Conservation (phyloP, 495 filamentous ascomycete species). For the Staphylotrichum tortipilum region DNA sequence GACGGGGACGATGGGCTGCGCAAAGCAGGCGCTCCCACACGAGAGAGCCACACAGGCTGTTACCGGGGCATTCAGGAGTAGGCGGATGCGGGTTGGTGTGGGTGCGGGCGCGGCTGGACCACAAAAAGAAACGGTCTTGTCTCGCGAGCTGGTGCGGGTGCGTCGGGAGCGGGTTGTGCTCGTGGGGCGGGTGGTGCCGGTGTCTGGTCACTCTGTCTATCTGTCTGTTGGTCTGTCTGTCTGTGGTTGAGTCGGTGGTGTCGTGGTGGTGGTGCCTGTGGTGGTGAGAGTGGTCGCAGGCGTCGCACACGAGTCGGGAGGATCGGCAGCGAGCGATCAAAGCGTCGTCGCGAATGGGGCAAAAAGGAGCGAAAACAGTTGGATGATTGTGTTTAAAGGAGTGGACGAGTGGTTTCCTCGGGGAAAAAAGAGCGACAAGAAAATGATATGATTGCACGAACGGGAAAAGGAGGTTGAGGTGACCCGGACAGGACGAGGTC, state of each 20-base stretch:
- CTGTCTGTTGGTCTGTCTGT: too few relatives aligned
- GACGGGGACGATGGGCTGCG: slow-evolving; percentile 2
- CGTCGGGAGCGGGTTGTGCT: too few relatives aligned
- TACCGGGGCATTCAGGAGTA: slow-evolving; percentile 32
- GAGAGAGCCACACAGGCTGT: slow-evolving; percentile 23
- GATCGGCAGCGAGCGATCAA: slow-evolving; percentile 11
- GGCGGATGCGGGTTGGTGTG: not conserved
- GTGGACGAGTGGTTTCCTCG: slow-evolving; percentile 26
- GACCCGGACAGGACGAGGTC: slow-evolving; percentile 14
- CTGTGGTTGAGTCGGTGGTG: not conserved
- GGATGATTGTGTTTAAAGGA: slow-evolving; percentile 17
- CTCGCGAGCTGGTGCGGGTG: too few relatives aligned
- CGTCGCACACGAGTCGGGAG: slow-evolving; percentile 1
- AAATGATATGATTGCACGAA: slow-evolving; percentile 22
- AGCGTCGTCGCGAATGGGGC: slow-evolving; percentile 1
- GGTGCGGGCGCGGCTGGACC: too few relatives aligned
- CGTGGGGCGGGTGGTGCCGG: too few relatives aligned
- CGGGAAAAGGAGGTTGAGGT: slow-evolving; percentile 15
- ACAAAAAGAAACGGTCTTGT: too few relatives aligned
- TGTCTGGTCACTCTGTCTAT: too few relatives aligned
- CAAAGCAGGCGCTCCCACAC: slow-evolving; percentile 17
- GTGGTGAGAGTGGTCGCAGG: not conserved
- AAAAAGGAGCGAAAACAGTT: slow-evolving; percentile 18
- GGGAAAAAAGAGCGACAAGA: slow-evolving; percentile 26
- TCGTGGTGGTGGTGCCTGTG: not conserved